A percentile compares a stretch with the other conserved stretches of the same genome.
Conservation (phyloP, 495 filamentous ascomycete genomes). For the Neohortaea acidophila region DNA sequence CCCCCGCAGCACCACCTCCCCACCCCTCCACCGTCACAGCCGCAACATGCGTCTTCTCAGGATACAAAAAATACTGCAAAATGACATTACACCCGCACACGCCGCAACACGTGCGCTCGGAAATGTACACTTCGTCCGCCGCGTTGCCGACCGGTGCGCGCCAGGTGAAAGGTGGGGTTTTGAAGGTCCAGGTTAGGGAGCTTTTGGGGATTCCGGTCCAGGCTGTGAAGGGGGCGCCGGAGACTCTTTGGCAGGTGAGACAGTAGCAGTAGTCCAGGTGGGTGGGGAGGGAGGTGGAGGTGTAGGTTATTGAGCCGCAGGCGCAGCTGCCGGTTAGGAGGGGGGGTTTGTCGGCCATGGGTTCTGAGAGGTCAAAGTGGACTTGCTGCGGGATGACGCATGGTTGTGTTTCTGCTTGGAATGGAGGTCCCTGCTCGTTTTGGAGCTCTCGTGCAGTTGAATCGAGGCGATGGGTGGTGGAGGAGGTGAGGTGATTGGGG, state of each 20-base stretch:
- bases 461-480: too few relatives aligned
- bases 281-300: not conserved
- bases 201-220: conserved; percentile 8
- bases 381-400: too few relatives aligned
- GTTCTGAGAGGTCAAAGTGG: too few relatives aligned
- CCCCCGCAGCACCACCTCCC: not conserved
- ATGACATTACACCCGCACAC: conserved; percentile 7
- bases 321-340: conserved; percentile 7
- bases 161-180: not conserved
- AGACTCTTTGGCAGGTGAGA: conserved; percentile 7
- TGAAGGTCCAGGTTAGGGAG: conserved; percentile 4
- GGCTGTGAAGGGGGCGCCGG: conserved; percentile 8
- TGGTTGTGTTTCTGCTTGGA: too few relatives aligned
- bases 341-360: too few relatives aligned
- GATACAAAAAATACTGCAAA: conserved; percentile 8
- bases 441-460: too few relatives aligned
- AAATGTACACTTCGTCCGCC: not conserved
- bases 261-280: conserved; percentile 14
- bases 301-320: conserved; percentile 8
- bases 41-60: conserved; percentile 10
- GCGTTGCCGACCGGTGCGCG: conserved; percentile 4
- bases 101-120: conserved; percentile 4
- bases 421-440: too few relatives aligned
- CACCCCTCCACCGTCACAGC: conserved; percentile 1
- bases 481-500: too few relatives aligned